Percentiles rank a stretch among this genome's conserved stretches.
Conservation (phyloP, 495 filamentous ascomycete species). For the Filosporella fistucella region DNA sequence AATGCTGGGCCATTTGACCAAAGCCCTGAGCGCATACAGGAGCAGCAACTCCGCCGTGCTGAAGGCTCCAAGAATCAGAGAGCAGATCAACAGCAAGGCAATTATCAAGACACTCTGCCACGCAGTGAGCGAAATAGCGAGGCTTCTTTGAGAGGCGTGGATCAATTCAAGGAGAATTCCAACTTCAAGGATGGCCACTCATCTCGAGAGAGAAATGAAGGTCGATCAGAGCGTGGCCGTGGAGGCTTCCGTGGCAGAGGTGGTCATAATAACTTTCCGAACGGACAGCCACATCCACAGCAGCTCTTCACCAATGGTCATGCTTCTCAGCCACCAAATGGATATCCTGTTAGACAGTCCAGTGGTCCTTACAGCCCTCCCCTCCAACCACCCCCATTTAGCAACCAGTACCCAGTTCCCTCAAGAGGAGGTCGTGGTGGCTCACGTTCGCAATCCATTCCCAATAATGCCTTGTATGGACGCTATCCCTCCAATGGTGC, state of each 20-base stretch:
- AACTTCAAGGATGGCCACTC: slow-evolving; percentile 15
- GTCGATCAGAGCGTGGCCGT: slow-evolving; percentile 47
- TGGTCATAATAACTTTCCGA: slow-evolving; percentile 33
- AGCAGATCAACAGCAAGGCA: slow-evolving; percentile 9
- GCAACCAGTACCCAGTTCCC: slow-evolving; percentile 7
- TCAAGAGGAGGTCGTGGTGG: slow-evolving; percentile 21
- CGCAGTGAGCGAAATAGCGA: slow-evolving; percentile 24
- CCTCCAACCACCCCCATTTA: slow-evolving; percentile 24
- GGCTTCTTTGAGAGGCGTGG: slow-evolving; percentile 15
- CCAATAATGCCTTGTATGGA: slow-evolving; percentile 20
- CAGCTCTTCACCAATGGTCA: slow-evolving; percentile 43
- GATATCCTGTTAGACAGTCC: slow-evolving; percentile 20
- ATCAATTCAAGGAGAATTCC: slow-evolving; percentile 12
- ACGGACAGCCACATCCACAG: slow-evolving; percentile 30
- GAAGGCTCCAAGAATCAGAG: slow-evolving; percentile 7
- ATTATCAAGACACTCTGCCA: slow-evolving; percentile 10
- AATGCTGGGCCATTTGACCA: not conserved
- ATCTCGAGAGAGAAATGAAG: slow-evolving; percentile 41
- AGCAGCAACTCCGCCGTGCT: slow-evolving; percentile 3
- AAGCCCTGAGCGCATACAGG: slow-evolving; percentile 4
- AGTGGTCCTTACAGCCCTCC: slow-evolving; percentile 25
- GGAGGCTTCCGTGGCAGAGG: slow-evolving; percentile 52
- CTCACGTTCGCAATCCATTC: slow-evolving; percentile 24
- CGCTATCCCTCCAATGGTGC: slow-evolving; percentile 15
- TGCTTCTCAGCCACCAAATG: slow-evolving; percentile 32